A percentile compares a stretch with the other conserved stretches of the same genome.
Evolutionary conservation across 1,284 basidiomycete species (phyloP).

Genomic region (Austroboletus novae-zelandiae): DNA sequence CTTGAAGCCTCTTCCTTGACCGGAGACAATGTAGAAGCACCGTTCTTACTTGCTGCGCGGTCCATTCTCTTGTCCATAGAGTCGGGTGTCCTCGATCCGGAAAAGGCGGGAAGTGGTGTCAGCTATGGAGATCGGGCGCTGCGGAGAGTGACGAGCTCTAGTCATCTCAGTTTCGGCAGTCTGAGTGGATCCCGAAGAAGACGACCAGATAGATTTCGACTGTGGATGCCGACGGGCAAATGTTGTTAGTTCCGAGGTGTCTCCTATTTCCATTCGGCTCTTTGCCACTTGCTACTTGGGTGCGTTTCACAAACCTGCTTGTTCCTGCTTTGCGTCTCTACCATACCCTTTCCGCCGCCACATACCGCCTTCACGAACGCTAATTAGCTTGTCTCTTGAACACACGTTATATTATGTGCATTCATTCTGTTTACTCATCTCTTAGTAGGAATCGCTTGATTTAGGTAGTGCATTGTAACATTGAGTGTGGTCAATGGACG

Average conservation of each 20-base stretch:
- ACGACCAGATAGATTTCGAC: constrained; percentile 55
- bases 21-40: constrained; percentile 92
- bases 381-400: constrained; percentile 4
- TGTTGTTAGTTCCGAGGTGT: constrained; percentile 43
- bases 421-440: constrained; percentile 17
- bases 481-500: constrained; percentile 1
- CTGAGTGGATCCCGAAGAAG: constrained; percentile 60
- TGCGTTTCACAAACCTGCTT: constrained; percentile 13
- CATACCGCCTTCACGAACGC: constrained; percentile 16
- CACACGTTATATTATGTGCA: constrained; percentile 11
- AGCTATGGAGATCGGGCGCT: constrained; percentile 94
- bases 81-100: constrained; percentile 87
- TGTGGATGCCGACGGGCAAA: constrained; percentile 56
- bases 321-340: constrained; percentile 5
- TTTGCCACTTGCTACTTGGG: constrained; percentile 6
- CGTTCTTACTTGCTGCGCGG: constrained; percentile 88
- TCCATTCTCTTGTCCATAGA: constrained; percentile 94
- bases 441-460: constrained; percentile 18
- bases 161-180: constrained; percentile 78
- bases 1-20: constrained; percentile 90
- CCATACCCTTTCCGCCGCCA: constrained; percentile 24
- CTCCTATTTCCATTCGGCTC: not conserved
- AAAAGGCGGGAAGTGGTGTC: constrained; percentile 90
- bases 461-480: constrained; percentile 15
- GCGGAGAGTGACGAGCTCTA: constrained; percentile 81